Conservation (phyloP, 371 early-diverging fungal species). For the Blastocladiella emersonii region DNA sequence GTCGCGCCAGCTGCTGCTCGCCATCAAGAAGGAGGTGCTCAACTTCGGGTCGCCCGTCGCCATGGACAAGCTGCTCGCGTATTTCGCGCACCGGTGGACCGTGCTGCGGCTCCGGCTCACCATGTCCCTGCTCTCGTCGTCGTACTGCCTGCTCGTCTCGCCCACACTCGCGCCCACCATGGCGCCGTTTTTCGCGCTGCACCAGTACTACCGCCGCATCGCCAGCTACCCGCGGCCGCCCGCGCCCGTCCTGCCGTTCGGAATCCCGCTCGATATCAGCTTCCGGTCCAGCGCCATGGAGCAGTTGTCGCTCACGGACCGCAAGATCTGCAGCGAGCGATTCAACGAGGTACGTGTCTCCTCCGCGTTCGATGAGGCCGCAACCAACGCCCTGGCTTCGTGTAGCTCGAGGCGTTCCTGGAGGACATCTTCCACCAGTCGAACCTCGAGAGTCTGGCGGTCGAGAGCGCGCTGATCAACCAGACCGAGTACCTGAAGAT, state of each 20-base stretch:
- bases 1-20: background rate
- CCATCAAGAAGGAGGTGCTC: background rate
- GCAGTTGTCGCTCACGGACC: background rate
- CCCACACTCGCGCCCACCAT: background rate
- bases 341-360: background rate
- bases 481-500: background rate
- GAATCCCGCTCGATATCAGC: background rate
- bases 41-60: background rate
- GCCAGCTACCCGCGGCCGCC: background rate
- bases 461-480: background rate
- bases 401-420: background rate
- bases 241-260: background rate
- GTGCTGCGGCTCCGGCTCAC: background rate
- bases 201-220: background rate
- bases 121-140: background rate
- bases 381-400: background rate
- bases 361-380: background rate
- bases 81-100: background rate
- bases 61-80: background rate
- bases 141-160: background rate
- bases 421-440: background rate
- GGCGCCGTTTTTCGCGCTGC: background rate
- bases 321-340: background rate
- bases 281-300: background rate
- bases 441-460: background rate